These are phyloP conservation scores for Candida ovalis DNA, from an alignment of 805 yeast genomes.

Conservation along the genomic window DNA sequence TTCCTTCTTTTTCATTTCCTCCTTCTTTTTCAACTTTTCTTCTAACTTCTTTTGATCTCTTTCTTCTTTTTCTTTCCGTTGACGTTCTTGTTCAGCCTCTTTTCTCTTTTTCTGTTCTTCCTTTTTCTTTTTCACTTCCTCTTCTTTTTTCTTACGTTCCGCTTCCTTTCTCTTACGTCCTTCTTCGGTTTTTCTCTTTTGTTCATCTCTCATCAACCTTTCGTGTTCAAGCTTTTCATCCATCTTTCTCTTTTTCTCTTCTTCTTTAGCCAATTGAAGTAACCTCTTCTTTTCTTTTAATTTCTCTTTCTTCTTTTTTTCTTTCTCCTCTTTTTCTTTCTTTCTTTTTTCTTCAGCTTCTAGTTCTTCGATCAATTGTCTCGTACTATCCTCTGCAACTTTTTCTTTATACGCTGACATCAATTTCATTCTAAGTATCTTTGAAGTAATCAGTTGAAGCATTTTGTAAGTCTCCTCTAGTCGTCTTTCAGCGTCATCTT, in stretches of 20 bases:
- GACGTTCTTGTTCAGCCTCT: constrained; percentile 37
- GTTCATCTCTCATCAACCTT: constrained; percentile 37
- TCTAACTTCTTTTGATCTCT: constrained; percentile 38
- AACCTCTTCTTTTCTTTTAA: constrained; percentile 65
- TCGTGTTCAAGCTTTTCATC: constrained; percentile 49
- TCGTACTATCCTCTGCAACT: constrained; percentile 70
- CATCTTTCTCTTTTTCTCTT: constrained; percentile 52
- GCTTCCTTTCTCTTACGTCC: constrained; percentile 42
- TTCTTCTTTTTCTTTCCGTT: constrained; percentile 32
- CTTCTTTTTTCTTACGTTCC: constrained; percentile 37
- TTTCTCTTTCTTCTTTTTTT: constrained; percentile 61
- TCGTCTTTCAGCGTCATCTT: constrained; percentile 56
- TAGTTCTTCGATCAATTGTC: constrained; percentile 59
- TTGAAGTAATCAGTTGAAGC: constrained; percentile 75
- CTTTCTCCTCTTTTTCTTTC: constrained; percentile 63
- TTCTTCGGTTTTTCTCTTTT: constrained; percentile 43
- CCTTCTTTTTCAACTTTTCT: constrained; percentile 28
- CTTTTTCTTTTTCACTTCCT: constrained; percentile 41
- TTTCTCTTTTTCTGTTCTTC: constrained; percentile 37
- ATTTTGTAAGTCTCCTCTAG: constrained; percentile 76
- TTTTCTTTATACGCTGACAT: constrained; percentile 75
- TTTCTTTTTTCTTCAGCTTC: constrained; percentile 66
- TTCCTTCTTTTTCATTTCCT: constrained; percentile 32
- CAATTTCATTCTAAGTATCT: constrained; percentile 69
- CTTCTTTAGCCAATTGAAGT: constrained; percentile 60